Base-by-base conservation (phyloP, 768 basidiomycete genomes). In the Pilatotrama ljubarskyi region DNA sequence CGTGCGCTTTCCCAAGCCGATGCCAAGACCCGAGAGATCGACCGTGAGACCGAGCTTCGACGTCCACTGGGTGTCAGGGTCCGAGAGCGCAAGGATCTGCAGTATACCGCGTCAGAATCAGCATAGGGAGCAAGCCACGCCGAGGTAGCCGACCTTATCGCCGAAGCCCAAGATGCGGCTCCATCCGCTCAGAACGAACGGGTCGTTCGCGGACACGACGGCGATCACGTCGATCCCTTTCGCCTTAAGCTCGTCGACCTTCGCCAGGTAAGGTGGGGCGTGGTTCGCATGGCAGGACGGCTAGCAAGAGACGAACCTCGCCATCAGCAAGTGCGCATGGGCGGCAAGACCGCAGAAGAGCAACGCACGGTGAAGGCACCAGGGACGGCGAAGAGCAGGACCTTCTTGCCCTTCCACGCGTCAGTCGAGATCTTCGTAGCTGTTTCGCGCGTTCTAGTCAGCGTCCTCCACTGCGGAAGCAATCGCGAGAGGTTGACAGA, bases 381-480 rank as follows among this genome's bases (percentile, higher is more conserved):
- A 20, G 90, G 91, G 41, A 91, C 88, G 54, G 87, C 77, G 71
- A 93, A 80, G 56, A 91, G 68, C 22, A 91, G 86, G 51, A 92
- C 87, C 70, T 87, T 89, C 78, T 93, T 93, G 68, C 85, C 86
- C 70, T 85, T 86, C 87, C 87, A 91, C 47, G 80, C 77, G 57
- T 84, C 76, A 25, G 83, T 88, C 26, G 73, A 74, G 61, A 90
- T 72, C 37, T 76, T 75, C 44, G 75, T 71, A 42, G 84, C 87
- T 88, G 67, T 29, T 29, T 36, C 8, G 11, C n/a, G 13, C 3
- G 7, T 18, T 10, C 17, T 11, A 26, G 58, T 63, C 55, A 1
- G 22, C 0, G 22, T 17, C 13, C 44, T 24, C 15, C 26, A 15
- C 29, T 32, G 29, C n/a, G 29, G 29, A 32, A 32, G 35, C 13